phyloP scores from a whole-genome alignment of 345 rosid species.

The Eucalyptus cladocalyx region DNA sequence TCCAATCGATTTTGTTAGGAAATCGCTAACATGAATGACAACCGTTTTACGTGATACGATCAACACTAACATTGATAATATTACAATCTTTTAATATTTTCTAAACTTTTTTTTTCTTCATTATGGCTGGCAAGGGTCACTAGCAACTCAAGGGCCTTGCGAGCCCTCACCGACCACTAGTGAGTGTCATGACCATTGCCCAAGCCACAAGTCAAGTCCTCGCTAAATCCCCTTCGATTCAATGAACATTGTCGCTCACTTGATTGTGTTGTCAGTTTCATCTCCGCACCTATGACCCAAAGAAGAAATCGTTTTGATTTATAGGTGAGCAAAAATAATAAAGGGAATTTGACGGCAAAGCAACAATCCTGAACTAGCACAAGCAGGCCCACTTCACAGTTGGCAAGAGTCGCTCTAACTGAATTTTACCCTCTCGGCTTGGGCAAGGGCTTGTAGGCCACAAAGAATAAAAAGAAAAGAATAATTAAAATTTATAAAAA shows the following conservation, averaged over 20 bases:
- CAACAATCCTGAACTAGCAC: neutral
- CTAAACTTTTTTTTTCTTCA: neutral
- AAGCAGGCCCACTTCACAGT: neutral
- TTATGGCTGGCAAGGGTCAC: neutral
- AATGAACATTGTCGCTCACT: neutral
- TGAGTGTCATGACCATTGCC: neutral
- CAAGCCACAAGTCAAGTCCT: neutral
- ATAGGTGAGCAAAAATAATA: neutral
- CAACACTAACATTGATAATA: neutral
- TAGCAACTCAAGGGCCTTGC: too few species aligned
- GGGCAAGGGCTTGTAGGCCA: neutral
- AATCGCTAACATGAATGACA: neutral
- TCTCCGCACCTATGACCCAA: neutral
- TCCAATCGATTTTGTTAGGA: accelerated
- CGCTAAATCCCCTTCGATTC: neutral
- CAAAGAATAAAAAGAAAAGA: too few species aligned
- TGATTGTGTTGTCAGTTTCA: neutral
- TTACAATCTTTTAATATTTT: too few species aligned
- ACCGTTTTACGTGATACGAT: accelerated
- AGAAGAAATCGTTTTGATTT: neutral
- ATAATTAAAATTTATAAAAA: neutral
- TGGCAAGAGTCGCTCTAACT: neutral
- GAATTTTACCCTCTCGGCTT: too few species aligned
- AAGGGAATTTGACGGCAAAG: neutral
- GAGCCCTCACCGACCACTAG: too few species aligned